A percentile compares a stretch with the other conserved stretches of the same genome.
These are phyloP conservation scores for Casuarina equisetifolia DNA, from an alignment of 306 rosid genomes.

Conservation along the genomic window DNA sequence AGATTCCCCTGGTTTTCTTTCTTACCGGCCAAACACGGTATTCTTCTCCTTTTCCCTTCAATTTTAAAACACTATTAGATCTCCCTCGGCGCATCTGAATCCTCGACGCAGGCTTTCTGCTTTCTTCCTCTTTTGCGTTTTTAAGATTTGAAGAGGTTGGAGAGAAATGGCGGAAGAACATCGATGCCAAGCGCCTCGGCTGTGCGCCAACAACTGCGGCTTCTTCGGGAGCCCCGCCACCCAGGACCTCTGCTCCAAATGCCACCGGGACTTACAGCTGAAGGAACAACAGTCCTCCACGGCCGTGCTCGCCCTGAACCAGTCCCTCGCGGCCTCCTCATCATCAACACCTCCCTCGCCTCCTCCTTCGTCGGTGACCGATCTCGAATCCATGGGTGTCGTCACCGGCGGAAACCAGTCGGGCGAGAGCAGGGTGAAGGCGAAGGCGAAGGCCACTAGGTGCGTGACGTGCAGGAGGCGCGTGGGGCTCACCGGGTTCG, in stretches of 20 bases:
- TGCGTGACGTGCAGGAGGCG: constrained; percentile 71
- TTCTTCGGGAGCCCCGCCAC: constrained; percentile 76
- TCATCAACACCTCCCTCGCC: constrained; percentile 1
- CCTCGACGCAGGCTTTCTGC: constrained; percentile 7
- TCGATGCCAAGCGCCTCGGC: constrained; percentile 69
- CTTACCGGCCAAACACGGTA: constrained; percentile 3
- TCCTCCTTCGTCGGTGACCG: constrained; percentile 2
- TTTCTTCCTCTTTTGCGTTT: neutral
- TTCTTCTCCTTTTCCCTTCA: neutral
- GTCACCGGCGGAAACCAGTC: neutral
- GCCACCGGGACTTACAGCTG: constrained; percentile 68
- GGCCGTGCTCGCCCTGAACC: constrained; percentile 55
- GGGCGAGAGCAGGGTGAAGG: neutral
- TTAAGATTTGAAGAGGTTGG: neutral
- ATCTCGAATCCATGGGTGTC: neutral
- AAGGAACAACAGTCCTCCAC: constrained; percentile 65
- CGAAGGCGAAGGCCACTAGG: constrained; percentile 36
- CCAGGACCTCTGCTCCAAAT: constrained; percentile 67
- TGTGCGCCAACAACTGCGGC: constrained; percentile 80
- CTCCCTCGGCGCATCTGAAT: neutral
- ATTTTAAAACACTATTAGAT: neutral
- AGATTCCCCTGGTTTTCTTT: constrained; percentile 22
- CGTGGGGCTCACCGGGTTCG: constrained; percentile 83
- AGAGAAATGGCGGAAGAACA: constrained; percentile 80
- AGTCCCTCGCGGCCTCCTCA: constrained; percentile 41